A percentile compares a stretch with the other conserved stretches of the same genome.
phyloP scores from a whole-genome alignment of 1,139 yeast species.

The Hansenula anomala region DNA sequence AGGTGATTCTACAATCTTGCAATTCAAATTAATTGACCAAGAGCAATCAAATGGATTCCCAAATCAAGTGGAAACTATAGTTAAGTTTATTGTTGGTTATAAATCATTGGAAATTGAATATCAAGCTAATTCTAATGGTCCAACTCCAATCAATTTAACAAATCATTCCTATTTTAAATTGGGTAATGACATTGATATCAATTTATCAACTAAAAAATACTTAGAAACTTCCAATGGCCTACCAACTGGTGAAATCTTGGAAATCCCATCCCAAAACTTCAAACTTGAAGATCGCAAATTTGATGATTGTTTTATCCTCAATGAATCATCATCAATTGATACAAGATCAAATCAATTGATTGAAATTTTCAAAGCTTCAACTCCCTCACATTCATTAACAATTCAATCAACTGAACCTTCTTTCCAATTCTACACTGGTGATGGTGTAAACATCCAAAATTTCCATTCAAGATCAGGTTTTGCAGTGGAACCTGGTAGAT shows the following conservation, averaged over 20 bases:
- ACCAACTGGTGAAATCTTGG: slow-evolving; percentile 8
- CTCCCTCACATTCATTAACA: slow-evolving; percentile 22
- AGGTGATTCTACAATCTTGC: slow-evolving; percentile 29
- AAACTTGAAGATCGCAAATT: background rate
- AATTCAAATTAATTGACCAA: slow-evolving; percentile 37
- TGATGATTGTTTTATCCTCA: slow-evolving; percentile 1
- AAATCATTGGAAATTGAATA: slow-evolving; percentile 39
- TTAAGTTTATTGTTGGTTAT: slow-evolving; percentile 36
- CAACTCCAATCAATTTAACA: slow-evolving; percentile 53
- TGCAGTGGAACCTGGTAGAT: slow-evolving; percentile 62
- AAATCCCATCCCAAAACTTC: background rate
- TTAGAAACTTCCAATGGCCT: slow-evolving; percentile 7
- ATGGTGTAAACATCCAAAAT: slow-evolving; percentile 33
- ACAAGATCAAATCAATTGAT: background rate
- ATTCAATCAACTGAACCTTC: slow-evolving; percentile 62
- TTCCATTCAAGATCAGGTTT: slow-evolving; percentile 49
- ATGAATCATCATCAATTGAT: background rate
- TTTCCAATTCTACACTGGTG: slow-evolving; percentile 67
- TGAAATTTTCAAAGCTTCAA: background rate
- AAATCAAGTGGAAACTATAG: slow-evolving; percentile 41
- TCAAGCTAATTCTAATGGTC: slow-evolving; percentile 36
- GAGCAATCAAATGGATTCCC: slow-evolving; percentile 55
- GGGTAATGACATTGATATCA: slow-evolving; percentile 22
- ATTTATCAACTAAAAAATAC: slow-evolving; percentile 3
- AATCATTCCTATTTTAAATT: slow-evolving; percentile 61